These are phyloP conservation scores for Xylaria sp. DNA, from an alignment of 2,329 filamentous ascomycete species.

Conservation along the genomic window DNA sequence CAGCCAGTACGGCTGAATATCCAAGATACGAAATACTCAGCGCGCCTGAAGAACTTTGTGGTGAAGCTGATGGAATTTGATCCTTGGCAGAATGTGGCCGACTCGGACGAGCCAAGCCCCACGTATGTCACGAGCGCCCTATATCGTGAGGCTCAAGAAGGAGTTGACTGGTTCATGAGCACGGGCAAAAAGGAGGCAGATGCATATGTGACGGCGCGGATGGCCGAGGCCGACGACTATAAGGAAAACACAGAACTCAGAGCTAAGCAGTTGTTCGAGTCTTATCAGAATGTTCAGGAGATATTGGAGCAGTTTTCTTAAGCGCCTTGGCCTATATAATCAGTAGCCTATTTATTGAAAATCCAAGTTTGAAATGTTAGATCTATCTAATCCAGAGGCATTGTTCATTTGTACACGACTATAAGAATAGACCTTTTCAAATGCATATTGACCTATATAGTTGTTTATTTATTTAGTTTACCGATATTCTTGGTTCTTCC, in stretches of 20 bases:
- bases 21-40: constrained; percentile 36
- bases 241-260: constrained; percentile 17
- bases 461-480: background rate
- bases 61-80: constrained; percentile 45
- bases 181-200: constrained; percentile 21
- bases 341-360: background rate
- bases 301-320: constrained; percentile 31
- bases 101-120: background rate
- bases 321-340: background rate
- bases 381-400: too few species aligned
- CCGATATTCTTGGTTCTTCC: background rate
- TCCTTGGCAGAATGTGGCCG: constrained; percentile 30
- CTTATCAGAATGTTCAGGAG: constrained; percentile 26
- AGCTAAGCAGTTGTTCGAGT: constrained; percentile 13
- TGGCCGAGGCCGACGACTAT: constrained; percentile 32
- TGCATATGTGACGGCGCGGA: constrained; percentile 21
- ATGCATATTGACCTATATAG: background rate
- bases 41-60: constrained; percentile 42
- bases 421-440: background rate
- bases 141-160: constrained; percentile 31
- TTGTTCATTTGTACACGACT: too few species aligned
- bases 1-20: constrained; percentile 35
- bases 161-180: constrained; percentile 22
- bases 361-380: background rate
- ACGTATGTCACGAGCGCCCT: constrained; percentile 38